phyloP scores from a whole-genome alignment of 2,329 filamentous ascomycete species.

The Fusarium nelsonii region DNA sequence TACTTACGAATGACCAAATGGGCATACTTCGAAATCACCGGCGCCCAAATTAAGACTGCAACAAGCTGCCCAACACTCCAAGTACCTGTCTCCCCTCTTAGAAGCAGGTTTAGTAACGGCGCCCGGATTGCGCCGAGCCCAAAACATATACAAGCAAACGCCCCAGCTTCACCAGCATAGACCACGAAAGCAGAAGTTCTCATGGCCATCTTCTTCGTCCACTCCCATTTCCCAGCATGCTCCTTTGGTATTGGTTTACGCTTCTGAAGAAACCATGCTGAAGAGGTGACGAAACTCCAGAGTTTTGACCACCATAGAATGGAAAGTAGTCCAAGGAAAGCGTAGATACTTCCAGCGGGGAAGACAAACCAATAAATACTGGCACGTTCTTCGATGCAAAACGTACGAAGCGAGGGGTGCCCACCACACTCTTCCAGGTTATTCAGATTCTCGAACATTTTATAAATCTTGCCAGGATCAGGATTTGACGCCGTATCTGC shows the following conservation, averaged over 20 bases:
- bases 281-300: neutral
- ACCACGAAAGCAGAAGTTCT: neutral
- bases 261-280: neutral
- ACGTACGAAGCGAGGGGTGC: conserved; percentile 15
- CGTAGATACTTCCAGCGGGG: conserved; percentile 9
- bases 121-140: neutral
- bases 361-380: conserved; percentile 20
- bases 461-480: conserved; percentile 1
- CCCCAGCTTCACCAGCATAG: neutral
- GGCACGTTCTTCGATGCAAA: conserved; percentile 4
- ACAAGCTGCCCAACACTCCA: conserved; percentile 31
- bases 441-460: conserved; percentile 3
- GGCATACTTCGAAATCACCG: conserved; percentile 23
- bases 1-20: conserved; percentile 25
- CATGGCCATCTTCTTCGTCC: rapidly evolving
- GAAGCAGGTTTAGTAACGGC: neutral
- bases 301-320: conserved; percentile 20
- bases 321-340: neutral
- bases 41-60: conserved; percentile 21
- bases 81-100: neutral
- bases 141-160: neutral
- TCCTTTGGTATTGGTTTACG: neutral
- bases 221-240: neutral
- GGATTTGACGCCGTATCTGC: neutral
- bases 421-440: conserved; percentile 7